Evolutionary conservation across 2,329 filamentous ascomycete species (phyloP), one percentile per base, ranked within the genome.

Genomic region (Purpureocillium lavendulum): DNA sequence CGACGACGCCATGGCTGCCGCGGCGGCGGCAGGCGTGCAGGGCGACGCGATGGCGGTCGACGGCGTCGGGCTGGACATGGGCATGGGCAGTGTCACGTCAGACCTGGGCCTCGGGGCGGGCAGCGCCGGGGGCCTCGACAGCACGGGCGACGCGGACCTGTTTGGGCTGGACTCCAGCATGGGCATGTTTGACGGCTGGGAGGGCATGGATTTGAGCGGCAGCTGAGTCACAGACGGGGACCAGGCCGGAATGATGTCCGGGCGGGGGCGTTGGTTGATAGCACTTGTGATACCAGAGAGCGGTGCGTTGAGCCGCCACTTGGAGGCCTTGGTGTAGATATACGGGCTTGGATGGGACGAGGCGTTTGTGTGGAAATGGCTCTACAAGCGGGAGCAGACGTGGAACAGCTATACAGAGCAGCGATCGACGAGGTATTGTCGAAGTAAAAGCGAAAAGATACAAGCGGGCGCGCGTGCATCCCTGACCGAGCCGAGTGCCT

Each of bases 121-220:
- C 16, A 53, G 48, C 28, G 60, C 48, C n/a, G 53, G 48, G 28
- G 55, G 49, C 1, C 40, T 62, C 16, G 58, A 60, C 30, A 39
- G 51, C 2, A 50, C 53, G 12, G 53, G 46, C n/a, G 67, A 64
- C 24, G 64, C 59, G 5, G 58, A 64, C 29, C 41, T 66, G 42
- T 67, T 67, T 50, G 57, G 58, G 3, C 50, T 66, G n/a, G 61
- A 60, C 24, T 56, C 58, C 8, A 50, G 56, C 10, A 62, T 73
- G 45, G 70, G 72, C 35, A 62, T 69, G 41, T 72, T 73, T 50
- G 56, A 59, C 26, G 58, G 54, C 37, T 59, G 60, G 55, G 60
- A 62, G 33, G 50, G 47, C 14, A 65, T 65, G 61, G 58, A 62
- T 14, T 38, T 59, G 41, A 41, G 39, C 21, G 44, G 45, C n/a